Evolutionary conservation across 176 grass and related monocot species (phyloP), one percentile per base, ranked within the genome.

Genomic region (Zizania latifolia): DNA sequence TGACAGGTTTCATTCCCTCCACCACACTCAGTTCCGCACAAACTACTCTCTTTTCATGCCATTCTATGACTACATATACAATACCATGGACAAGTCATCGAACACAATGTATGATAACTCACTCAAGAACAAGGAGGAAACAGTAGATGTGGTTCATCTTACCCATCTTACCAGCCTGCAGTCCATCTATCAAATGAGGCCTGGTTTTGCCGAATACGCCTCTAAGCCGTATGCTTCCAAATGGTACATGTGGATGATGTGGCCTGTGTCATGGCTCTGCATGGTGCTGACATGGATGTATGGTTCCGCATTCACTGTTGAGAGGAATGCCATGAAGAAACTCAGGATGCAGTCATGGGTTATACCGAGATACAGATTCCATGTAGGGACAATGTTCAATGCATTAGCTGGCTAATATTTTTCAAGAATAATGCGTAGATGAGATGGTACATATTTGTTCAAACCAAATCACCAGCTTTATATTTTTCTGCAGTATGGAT

Each of bases 11-110:
- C 94, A 97, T 77, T 97, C 94, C 72, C 88, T 97, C 54, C 94
- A 97, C 80, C 94, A 97, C 81, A 97, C 90, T 2, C 81, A 93
- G 69, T 97, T 97, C 66, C 84, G 86, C 73, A 93, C 87, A 70
- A 97, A 93, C 61, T 93, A 97, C 71, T 97, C 81, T 16, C 77
- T 97, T 26, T 93, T 97, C 83, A 91, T 97, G 94, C 90, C 94
- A 34, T 97, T 97, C 70, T 97, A 97, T 24, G 94, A 97, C 83
- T 97, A 97, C 68, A 72, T 97, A 40, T 97, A 93, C 38, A 82
- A 84, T 15, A 97, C 88, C 15, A 76, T 85, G 80, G 94, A 97
- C 65, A 93, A 97, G 28, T 91, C 88, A 62, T 78, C 94, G 1
- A 81, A 97, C 17, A 65, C 57, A 0, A 46, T 97, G 28, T 85